phyloP scores from a whole-genome alignment of 2,329 filamentous ascomycete genomes.

The Dryadomyces quercus-mongolicae region DNA sequence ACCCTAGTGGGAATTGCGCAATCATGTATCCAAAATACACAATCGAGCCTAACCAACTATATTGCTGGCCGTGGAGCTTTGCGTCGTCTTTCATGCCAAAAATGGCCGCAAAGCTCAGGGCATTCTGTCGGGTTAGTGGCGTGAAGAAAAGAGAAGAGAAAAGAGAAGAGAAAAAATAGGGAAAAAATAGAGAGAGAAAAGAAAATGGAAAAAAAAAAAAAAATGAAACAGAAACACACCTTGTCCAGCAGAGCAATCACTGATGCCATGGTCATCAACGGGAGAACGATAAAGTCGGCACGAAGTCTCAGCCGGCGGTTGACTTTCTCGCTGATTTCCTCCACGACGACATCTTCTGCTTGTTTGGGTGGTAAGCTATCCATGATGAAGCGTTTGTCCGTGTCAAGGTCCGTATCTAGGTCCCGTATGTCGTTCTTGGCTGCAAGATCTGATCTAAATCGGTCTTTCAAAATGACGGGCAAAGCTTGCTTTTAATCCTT shows the following conservation, averaged over 20 bases:
- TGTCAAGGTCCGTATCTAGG: no score
- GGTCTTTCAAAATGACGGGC: no score
- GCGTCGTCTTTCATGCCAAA: conserved; percentile 1
- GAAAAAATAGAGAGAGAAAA: no score
- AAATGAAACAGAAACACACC: background rate
- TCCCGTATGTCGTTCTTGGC: no score
- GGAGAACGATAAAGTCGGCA: background rate
- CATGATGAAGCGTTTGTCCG: background rate
- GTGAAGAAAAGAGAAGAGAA: no score
- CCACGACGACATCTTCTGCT: background rate
- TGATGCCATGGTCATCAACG: background rate
- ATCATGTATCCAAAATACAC: conserved; percentile 2
- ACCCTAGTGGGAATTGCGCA: background rate
- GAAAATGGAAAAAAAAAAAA: background rate
- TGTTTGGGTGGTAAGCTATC: background rate
- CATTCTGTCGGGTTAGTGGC: no score
- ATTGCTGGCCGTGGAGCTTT: background rate
- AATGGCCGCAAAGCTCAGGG: background rate
- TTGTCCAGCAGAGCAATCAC: background rate
- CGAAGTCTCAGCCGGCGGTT: background rate
- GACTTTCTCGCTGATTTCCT: background rate
- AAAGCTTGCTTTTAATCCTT: no score
- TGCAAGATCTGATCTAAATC: no score
- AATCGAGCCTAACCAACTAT: conserved; percentile 3
- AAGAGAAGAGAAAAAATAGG: no score